These are phyloP conservation scores for Graphilbum ipis-grandicollis DNA, from an alignment of 2,329 filamentous ascomycete species.

Conservation along the genomic window DNA sequence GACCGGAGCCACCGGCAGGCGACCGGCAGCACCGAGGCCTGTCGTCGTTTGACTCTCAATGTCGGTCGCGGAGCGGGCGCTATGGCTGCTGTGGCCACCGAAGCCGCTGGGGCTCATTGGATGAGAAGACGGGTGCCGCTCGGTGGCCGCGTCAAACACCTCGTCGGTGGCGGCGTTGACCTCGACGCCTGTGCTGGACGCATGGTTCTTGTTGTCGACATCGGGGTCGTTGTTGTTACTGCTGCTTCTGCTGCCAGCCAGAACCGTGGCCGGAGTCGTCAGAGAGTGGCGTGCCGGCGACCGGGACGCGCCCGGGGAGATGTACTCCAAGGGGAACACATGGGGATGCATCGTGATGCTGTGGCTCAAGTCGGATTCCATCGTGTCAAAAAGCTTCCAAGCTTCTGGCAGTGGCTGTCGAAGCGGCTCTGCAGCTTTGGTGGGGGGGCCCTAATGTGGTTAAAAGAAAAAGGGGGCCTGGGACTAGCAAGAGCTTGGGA, in stretches of 20 bases:
- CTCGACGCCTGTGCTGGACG: no score
- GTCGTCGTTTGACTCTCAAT: constrained; percentile 29
- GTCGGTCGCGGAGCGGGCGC: constrained; percentile 18
- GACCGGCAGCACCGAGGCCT: constrained; percentile 15
- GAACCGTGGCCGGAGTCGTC: background rate
- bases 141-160: constrained; percentile 10
- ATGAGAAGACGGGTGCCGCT: constrained; percentile 20
- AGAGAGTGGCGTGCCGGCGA: constrained; percentile 13
- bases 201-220: constrained; percentile 25
- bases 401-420: no score
- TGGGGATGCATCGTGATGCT: constrained; percentile 18
- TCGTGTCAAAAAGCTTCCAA: no score
- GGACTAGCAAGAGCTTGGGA: no score
- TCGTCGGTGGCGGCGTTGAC: no score
- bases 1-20: constrained; percentile 37
- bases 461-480: no score
- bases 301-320: constrained; percentile 12
- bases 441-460: no score
- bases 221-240: constrained; percentile 22
- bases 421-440: no score
- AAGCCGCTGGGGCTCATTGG: background rate
- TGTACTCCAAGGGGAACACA: constrained; percentile 21
- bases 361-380: constrained; percentile 16
- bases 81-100: background rate
- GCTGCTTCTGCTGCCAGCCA: constrained; percentile 1